Evolutionary conservation across 139 green algal genomes (phyloP), one percentile per base, ranked within the genome.

Genomic region (Picochlorum sp.): DNA sequence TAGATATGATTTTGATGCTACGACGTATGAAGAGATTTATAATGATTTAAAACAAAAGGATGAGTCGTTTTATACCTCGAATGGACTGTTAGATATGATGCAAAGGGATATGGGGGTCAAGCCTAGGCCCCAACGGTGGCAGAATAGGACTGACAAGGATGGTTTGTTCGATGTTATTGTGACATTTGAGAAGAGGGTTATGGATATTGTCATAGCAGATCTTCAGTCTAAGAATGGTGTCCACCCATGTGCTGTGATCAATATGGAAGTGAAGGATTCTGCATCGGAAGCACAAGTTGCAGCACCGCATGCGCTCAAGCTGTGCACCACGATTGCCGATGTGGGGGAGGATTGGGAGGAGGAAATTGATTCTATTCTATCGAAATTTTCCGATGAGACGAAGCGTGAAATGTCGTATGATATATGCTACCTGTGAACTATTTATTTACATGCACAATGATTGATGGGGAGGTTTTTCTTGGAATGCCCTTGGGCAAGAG

Each of bases 231-330:
- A 65, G 21, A 31, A 49, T 49, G 15, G 20, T n/a, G 23, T 26
- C 7, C 13, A 31, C 6, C 58, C 58, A 51, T 65, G 58, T 65
- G 15, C 57, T 18, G 58, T 65, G 20, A 52, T 65, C 14, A 65
- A 65, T 65, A 49, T 65, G 23, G 58, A 65, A 18, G 58, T 65
- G 13, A 65, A 15, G 20, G 58, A 65, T 52, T 65, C 58, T 26
- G 23, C 58, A 18, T 18, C 15, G 2, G 58, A 65, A 31, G 58
- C 58, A 49, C 18, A 21, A 15, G 18, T 31, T 6, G 58, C 58
- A 20, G 58, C 58, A 18, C 58, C 58, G 57, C 41, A 65, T 65
- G 58, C 58, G 16, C 23, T 65, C 13, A 18, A 9, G 20, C 11
- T 65, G 58, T 65, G 58, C 28, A 23, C 57, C 5, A 45, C 55